phyloP scores from a whole-genome alignment of 2,329 filamentous ascomycete genomes.

The Rugonectria rugulosa region DNA sequence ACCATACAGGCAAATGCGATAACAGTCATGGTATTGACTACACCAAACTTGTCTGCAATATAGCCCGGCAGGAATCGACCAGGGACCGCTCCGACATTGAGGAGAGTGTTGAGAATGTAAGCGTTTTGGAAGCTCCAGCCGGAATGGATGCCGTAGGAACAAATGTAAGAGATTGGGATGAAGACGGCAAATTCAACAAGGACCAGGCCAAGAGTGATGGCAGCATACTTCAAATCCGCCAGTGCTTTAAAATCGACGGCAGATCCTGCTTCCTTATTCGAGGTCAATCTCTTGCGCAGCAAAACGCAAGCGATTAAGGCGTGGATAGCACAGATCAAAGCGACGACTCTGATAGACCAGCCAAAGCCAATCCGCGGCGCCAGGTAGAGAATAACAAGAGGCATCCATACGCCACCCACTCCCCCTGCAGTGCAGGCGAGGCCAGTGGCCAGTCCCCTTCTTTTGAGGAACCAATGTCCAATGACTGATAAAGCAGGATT shows the following conservation, averaged over 20 bases:
- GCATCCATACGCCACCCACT: conserved; percentile 63
- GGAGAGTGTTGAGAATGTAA: conserved; percentile 9
- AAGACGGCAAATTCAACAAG: conserved; percentile 53
- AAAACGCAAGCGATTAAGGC: conserved; percentile 40
- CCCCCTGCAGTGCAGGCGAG: conserved; percentile 72
- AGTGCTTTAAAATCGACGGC: conserved; percentile 61
- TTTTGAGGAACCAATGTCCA: conserved; percentile 72
- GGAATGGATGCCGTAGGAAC: not conserved
- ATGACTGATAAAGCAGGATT: conserved; percentile 72
- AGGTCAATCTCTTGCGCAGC: conserved; percentile 54
- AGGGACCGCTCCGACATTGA: conserved; percentile 12
- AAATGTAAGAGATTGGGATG: conserved; percentile 15
- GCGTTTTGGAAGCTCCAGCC: not conserved
- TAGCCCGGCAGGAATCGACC: conserved; percentile 13
- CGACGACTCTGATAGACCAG: conserved; percentile 43
- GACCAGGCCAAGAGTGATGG: conserved; percentile 56
- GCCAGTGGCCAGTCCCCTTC: conserved; percentile 72
- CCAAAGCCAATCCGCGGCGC: conserved; percentile 37
- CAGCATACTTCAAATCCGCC: conserved; percentile 55
- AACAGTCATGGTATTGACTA: conserved; percentile 17
- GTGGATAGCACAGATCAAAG: conserved; percentile 34
- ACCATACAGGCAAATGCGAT: conserved; percentile 1
- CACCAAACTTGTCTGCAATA: conserved; percentile 12
- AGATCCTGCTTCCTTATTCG: conserved; percentile 51
- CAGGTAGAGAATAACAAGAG: conserved; percentile 39